phyloP scores from a whole-genome alignment of 2,329 filamentous ascomycete species.

The Coniochaeta prunicola region DNA sequence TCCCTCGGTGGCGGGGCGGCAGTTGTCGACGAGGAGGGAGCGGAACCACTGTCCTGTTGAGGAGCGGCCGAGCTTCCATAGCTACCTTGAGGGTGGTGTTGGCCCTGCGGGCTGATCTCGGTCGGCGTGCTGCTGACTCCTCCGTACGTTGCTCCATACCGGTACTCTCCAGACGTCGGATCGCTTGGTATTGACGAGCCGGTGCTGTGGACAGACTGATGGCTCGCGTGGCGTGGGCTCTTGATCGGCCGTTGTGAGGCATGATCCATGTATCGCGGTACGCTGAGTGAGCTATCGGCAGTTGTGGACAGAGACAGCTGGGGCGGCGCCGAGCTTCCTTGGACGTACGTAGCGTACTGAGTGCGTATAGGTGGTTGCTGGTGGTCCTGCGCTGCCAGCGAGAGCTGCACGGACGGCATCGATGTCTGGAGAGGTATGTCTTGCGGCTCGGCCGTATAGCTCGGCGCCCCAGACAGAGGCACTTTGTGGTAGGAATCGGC shows the following conservation, averaged over 20 bases:
- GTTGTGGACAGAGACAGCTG: constrained; percentile 34
- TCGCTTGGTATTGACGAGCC: constrained; percentile 37
- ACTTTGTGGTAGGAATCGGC: constrained; percentile 46
- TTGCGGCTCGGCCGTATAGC: constrained; percentile 43
- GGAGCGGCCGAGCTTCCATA: constrained; percentile 3
- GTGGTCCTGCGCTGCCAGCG: constrained; percentile 40
- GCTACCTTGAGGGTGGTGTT: constrained; percentile 14
- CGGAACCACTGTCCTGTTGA: constrained; percentile 8
- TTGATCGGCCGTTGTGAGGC: constrained; percentile 46
- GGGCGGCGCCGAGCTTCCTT: constrained; percentile 40
- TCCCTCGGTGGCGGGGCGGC: constrained; percentile 32
- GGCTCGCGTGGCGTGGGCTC: constrained; percentile 46
- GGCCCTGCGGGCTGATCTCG: constrained; percentile 28
- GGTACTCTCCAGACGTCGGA: constrained; percentile 46
- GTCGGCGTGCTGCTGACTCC: constrained; percentile 22
- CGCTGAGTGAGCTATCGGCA: constrained; percentile 38
- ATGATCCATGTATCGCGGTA: constrained; percentile 50
- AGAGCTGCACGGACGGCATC: constrained; percentile 47
- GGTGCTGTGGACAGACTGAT: constrained; percentile 45
- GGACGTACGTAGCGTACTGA: constrained; percentile 46
- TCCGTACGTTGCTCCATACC: constrained; percentile 40
- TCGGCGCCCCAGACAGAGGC: constrained; percentile 38
- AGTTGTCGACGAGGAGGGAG: constrained; percentile 14
- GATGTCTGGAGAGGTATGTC: constrained; percentile 45
- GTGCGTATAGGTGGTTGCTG: constrained; percentile 38